Conservation (phyloP, 139 green algal genomes). For the Volvox reticuliferus region DNA sequence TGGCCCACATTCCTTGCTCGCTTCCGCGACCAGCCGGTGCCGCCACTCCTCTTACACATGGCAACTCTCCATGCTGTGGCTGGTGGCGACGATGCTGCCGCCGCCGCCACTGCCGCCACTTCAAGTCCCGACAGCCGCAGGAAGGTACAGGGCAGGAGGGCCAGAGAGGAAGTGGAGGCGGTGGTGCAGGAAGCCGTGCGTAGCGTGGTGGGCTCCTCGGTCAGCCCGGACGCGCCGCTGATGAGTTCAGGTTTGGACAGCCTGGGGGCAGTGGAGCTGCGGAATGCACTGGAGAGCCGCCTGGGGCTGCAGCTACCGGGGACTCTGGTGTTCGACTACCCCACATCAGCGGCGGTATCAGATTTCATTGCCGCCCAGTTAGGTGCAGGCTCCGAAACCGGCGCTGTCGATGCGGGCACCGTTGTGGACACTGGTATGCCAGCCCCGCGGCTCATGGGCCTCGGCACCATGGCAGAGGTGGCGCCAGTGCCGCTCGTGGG, state of each 20-base stretch:
- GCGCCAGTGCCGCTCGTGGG: not conserved
- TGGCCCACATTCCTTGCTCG: slow-evolving; percentile 63
- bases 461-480: not conserved
- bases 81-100: not conserved
- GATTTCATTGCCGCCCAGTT: slow-evolving; percentile 38
- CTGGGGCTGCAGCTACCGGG: slow-evolving; percentile 77
- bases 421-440: not conserved
- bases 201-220: slow-evolving; percentile 61
- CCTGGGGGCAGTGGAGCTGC: slow-evolving; percentile 80
- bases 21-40: slow-evolving; percentile 15
- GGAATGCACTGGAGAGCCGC: slow-evolving; percentile 73
- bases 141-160: not conserved
- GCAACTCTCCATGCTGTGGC: not conserved
- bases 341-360: slow-evolving; percentile 62
- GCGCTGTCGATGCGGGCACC: not conserved
- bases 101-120: not conserved
- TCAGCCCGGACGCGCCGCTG: slow-evolving; percentile 71
- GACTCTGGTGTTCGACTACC: slow-evolving; percentile 94
- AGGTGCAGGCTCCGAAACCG: not conserved
- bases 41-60: slow-evolving; percentile 34
- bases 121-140: not conserved
- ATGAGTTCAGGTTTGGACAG: slow-evolving; percentile 89
- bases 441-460: not conserved
- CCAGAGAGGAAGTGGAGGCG: slow-evolving; percentile 34
- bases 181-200: slow-evolving; percentile 61